A percentile compares a stretch with the other conserved stretches of the same genome.
These are phyloP conservation scores for Wolfiporia cocos DNA, from an alignment of 1,284 basidiomycete species.

Conservation along the genomic window DNA sequence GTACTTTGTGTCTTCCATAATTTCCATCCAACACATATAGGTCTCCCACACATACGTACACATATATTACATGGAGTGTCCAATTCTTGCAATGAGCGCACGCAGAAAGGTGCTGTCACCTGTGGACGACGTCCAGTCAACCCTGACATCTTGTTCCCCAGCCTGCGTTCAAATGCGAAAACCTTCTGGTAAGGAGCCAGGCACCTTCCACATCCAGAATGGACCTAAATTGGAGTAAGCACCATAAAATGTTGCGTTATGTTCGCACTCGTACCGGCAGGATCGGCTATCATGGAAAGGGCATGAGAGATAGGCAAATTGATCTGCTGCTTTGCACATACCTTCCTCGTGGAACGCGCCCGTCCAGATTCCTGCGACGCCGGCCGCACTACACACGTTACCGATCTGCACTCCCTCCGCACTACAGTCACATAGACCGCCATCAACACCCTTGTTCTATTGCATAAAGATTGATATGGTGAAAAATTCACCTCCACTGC, in stretches of 20 bases:
- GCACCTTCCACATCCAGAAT: conserved; percentile 59
- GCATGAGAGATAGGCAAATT: background rate
- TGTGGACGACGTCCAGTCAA: too few species aligned
- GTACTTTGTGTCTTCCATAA: too few species aligned
- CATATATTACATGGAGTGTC: too few species aligned
- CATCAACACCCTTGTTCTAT: background rate
- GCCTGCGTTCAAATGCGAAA: conserved; percentile 12
- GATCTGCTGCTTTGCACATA: conserved; percentile 25
- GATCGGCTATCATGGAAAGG: conserved; percentile 38
- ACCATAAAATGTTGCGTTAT: background rate
- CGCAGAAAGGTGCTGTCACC: too few species aligned
- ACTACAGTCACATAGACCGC: conserved; percentile 13
- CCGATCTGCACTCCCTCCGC: conserved; percentile 65
- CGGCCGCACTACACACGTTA: conserved; percentile 52
- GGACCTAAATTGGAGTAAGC: conserved; percentile 34
- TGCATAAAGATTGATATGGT: too few species aligned
- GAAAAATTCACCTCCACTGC: conserved; percentile 18
- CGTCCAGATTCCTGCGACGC: conserved; percentile 62
- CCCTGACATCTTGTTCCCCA: too few species aligned
- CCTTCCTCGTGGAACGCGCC: conserved; percentile 53
- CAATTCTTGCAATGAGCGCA: too few species aligned
- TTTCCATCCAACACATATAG: too few species aligned
- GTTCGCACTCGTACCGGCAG: conserved; percentile 44
- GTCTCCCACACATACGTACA: too few species aligned
- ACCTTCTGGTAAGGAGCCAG: conserved; percentile 13